phyloP scores from a whole-genome alignment of 345 rosid species.

The Fremontodendron californicum region DNA sequence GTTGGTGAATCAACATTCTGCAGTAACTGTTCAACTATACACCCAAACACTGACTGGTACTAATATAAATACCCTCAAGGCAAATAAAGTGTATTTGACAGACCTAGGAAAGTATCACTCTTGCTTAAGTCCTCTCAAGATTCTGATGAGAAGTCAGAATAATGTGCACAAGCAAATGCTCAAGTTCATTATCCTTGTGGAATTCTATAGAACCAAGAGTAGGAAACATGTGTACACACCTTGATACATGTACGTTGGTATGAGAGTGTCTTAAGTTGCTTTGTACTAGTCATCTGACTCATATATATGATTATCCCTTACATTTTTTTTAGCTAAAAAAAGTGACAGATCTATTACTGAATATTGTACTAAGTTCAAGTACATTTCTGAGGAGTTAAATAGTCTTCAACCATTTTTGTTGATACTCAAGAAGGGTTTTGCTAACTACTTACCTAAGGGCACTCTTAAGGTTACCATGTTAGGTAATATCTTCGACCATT shows the following conservation, averaged over 20 bases:
- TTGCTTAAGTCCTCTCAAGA: background rate
- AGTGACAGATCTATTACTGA: background rate
- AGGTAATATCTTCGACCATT: background rate
- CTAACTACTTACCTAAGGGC: background rate
- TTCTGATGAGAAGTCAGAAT: background rate
- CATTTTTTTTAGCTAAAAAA: background rate
- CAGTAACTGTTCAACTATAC: background rate
- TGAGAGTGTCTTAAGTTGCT: background rate
- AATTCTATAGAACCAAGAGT: background rate
- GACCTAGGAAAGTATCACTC: background rate
- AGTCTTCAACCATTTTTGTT: background rate
- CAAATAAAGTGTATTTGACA: background rate
- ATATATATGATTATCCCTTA: background rate
- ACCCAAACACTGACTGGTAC: background rate
- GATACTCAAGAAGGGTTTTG: background rate
- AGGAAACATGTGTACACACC: background rate
- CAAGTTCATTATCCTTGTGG: background rate
- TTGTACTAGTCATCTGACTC: background rate
- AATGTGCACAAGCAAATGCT: background rate
- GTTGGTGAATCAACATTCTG: background rate
- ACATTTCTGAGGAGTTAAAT: background rate
- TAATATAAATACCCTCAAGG: background rate
- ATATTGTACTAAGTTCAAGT: background rate
- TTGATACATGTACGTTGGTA: background rate
- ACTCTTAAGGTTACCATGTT: background rate